Conservation (phyloP, 2,329 filamentous ascomycete genomes). For the Orbilia brochopaga region DNA sequence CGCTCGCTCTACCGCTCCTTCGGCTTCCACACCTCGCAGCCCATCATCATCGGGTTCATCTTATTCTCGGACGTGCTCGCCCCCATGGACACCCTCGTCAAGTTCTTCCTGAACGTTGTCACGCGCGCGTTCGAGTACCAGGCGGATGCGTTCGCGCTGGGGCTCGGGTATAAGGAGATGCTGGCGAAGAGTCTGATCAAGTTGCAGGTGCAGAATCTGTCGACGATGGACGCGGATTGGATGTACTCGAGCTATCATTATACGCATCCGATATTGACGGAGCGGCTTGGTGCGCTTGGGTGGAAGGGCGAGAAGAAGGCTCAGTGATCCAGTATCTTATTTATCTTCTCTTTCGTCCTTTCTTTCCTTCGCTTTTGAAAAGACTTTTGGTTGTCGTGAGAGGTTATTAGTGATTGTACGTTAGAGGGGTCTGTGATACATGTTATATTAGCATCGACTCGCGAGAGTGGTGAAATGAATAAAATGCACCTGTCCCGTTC, state of each 20-base stretch:
- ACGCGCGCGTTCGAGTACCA: slow-evolving; percentile 95
- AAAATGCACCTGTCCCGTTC: not conserved
- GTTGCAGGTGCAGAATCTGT: slow-evolving; percentile 96
- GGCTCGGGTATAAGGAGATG: slow-evolving; percentile 81
- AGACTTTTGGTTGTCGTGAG: no score
- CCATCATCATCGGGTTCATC: slow-evolving; percentile 96
- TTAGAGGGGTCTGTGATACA: not conserved
- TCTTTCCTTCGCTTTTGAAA: slow-evolving; percentile 55
- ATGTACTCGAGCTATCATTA: slow-evolving; percentile 98
- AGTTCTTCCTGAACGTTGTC: slow-evolving; percentile 93
- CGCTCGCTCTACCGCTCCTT: slow-evolving; percentile 86
- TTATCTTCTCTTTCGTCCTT: slow-evolving; percentile 54
- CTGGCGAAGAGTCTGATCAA: slow-evolving; percentile 90
- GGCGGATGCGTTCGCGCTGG: slow-evolving; percentile 86
- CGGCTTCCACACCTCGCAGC: slow-evolving; percentile 80
- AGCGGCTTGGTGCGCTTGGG: slow-evolving; percentile 86
- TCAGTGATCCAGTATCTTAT: slow-evolving; percentile 18
- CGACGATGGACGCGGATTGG: slow-evolving; percentile 98
- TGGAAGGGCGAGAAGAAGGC: slow-evolving; percentile 74
- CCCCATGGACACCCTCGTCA: slow-evolving; percentile 92
- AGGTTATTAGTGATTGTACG: not conserved
- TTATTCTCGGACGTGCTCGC: slow-evolving; percentile 96
- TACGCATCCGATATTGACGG: slow-evolving; percentile 93
- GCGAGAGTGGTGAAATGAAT: not conserved
- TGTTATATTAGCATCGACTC: not conserved